Percentiles rank a stretch among this genome's conserved stretches.
These are phyloP conservation scores for Trametes pubescens DNA, from an alignment of 1,284 basidiomycete species.

Conservation along the genomic window DNA sequence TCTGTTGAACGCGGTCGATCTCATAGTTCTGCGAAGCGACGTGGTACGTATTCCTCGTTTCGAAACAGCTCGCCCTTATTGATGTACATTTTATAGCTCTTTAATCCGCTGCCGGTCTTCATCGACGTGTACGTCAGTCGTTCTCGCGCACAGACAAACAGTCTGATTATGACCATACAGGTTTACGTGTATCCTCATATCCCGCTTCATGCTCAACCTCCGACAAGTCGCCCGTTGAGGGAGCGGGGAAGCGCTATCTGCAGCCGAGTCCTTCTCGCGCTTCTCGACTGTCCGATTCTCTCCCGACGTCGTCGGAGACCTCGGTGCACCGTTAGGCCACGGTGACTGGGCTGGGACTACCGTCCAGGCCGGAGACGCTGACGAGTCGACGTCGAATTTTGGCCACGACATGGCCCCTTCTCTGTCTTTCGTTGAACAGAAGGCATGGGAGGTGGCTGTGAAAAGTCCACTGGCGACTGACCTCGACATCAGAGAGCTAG, in stretches of 20 bases:
- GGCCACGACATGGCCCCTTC: too few species aligned
- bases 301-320: constrained; percentile 26
- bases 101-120: constrained; percentile 24
- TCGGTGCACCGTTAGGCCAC: constrained; percentile 28
- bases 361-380: not conserved
- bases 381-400: not conserved
- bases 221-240: constrained; percentile 17
- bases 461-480: not conserved
- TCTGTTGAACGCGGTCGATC: constrained; percentile 17
- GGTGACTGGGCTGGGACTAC: not conserved
- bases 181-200: constrained; percentile 28
- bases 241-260: not conserved
- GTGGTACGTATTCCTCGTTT: constrained; percentile 9
- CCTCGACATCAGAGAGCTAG: not conserved
- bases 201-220: constrained; percentile 32
- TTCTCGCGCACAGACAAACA: not conserved
- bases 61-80: not conserved
- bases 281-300: constrained; percentile 23
- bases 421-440: not conserved
- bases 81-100: not conserved
- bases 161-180: not conserved
- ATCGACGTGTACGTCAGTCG: constrained; percentile 20
- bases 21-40: constrained; percentile 16
- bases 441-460: not conserved
- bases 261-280: constrained; percentile 6